phyloP scores from a whole-genome alignment of 1,284 basidiomycete genomes.

The Thelephora terrestris region DNA sequence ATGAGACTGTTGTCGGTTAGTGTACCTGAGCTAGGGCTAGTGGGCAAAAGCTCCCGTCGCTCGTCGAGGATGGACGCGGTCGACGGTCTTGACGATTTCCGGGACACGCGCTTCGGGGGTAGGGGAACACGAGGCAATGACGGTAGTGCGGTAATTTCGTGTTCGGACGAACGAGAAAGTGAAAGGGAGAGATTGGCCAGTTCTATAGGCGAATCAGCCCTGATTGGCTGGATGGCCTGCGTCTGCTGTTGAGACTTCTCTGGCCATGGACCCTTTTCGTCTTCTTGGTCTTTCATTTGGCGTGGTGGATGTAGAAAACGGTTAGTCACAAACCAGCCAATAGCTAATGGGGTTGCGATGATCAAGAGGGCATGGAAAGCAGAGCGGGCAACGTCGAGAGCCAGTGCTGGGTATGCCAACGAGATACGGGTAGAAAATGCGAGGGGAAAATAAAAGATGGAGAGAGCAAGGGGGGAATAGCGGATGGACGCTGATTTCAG shows the following conservation, averaged over 20 bases:
- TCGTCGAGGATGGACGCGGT: constrained; percentile 28
- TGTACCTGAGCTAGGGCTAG: constrained; percentile 9
- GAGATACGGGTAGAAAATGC: constrained; percentile 1
- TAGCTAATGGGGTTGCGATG: neutral
- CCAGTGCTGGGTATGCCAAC: neutral
- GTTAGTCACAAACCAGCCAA: neutral
- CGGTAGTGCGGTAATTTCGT: constrained; percentile 12
- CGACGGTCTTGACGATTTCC: constrained; percentile 31
- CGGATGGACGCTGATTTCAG: neutral
- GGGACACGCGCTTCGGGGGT: constrained; percentile 8
- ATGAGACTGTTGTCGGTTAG: constrained; percentile 13
- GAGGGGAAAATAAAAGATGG: neutral
- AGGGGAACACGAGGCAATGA: constrained; percentile 14
- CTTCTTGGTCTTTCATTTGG: neutral
- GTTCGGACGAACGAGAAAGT: constrained; percentile 11
- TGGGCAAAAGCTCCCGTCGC: constrained; percentile 16
- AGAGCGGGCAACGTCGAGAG: neutral
- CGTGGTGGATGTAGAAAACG: constrained; percentile 1
- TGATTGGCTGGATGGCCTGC: constrained; percentile 2
- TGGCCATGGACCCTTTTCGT: too few species aligned
- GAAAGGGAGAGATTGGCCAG: constrained; percentile 14
- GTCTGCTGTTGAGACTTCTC: neutral
- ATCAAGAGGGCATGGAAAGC: constrained; percentile 3
- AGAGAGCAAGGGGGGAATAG: neutral
- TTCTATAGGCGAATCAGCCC: constrained; percentile 4